A percentile compares a stretch with the other conserved stretches of the same genome.
phyloP scores from a whole-genome alignment of 148 eudicot genomes.

The Chenopodium quinoa region DNA sequence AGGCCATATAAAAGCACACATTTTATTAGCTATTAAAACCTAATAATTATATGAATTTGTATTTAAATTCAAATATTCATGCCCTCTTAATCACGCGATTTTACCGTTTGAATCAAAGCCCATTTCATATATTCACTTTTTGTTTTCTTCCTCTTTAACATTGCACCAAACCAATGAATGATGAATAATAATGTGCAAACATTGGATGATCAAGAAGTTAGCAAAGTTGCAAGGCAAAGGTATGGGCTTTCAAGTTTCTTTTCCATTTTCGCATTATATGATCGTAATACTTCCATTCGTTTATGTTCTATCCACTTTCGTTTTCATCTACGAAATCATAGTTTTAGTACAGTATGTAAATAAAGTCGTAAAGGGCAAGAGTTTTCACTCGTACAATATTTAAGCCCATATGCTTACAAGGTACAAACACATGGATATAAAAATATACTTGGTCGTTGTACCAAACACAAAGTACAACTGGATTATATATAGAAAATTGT shows the following conservation, averaged over 20 bases:
- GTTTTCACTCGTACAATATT: too few species aligned
- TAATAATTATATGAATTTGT: background rate
- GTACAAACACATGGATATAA: too few species aligned
- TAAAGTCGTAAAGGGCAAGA: too few species aligned
- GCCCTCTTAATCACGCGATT: background rate
- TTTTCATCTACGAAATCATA: too few species aligned
- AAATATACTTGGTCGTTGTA: too few species aligned
- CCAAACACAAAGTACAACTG: too few species aligned
- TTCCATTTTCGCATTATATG: background rate
- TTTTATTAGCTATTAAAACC: background rate
- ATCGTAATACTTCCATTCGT: too few species aligned
- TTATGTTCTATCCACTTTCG: too few species aligned
- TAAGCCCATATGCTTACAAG: too few species aligned
- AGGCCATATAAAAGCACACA: background rate
- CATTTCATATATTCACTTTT: background rate
- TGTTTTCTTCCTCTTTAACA: background rate
- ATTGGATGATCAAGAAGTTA: conserved; percentile 29
- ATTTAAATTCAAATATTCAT: conserved; percentile 22
- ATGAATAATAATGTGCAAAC: conserved; percentile 29
- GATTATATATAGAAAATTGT: too few species aligned
- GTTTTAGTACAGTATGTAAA: too few species aligned
- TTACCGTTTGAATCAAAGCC: background rate
- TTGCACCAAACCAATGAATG: background rate
- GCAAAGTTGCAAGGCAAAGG: conserved; percentile 24
- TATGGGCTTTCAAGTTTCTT: background rate